phyloP scores from a whole-genome alignment of 192 early-diverging fungal genomes.

The Coemansia sp. region DNA sequence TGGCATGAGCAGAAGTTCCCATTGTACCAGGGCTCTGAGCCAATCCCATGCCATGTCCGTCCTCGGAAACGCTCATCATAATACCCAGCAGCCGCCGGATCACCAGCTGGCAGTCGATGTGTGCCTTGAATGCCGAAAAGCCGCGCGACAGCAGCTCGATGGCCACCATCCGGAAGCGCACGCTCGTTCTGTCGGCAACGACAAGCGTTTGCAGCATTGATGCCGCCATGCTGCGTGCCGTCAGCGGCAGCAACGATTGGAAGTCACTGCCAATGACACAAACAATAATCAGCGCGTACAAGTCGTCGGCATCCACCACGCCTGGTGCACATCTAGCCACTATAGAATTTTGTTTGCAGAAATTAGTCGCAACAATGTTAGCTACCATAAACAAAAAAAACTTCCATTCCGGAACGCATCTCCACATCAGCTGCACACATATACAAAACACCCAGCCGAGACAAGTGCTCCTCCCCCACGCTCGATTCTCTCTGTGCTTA shows the following conservation, averaged over 20 bases:
- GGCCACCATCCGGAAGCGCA: conserved; percentile 30
- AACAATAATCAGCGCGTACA: conserved; percentile 49
- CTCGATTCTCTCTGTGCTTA: not conserved
- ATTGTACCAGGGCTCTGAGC: not conserved
- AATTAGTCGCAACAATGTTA: too few species aligned
- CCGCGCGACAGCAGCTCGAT: conserved; percentile 51
- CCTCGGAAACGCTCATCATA: conserved; percentile 32
- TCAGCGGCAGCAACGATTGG: conserved; percentile 43
- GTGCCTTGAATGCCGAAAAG: conserved; percentile 44
- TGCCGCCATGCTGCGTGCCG: conserved; percentile 49
- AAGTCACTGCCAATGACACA: conserved; percentile 50
- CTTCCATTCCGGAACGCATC: too few species aligned
- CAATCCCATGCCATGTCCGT: conserved; percentile 5
- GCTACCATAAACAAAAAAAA: too few species aligned
- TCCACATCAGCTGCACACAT: not conserved
- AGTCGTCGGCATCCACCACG: conserved; percentile 33
- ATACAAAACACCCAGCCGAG: too few species aligned
- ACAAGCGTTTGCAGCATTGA: conserved; percentile 45
- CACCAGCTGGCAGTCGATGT: conserved; percentile 44
- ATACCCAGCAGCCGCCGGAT: conserved; percentile 32
- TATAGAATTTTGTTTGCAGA: conserved; percentile 20
- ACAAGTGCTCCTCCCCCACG: too few species aligned
- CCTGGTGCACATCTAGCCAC: conserved; percentile 40
- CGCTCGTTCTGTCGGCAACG: conserved; percentile 10
- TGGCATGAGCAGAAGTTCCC: not conserved